Evolutionary conservation across 1,284 basidiomycete genomes (phyloP).

Genomic region (Exobasidium rhododendri): DNA sequence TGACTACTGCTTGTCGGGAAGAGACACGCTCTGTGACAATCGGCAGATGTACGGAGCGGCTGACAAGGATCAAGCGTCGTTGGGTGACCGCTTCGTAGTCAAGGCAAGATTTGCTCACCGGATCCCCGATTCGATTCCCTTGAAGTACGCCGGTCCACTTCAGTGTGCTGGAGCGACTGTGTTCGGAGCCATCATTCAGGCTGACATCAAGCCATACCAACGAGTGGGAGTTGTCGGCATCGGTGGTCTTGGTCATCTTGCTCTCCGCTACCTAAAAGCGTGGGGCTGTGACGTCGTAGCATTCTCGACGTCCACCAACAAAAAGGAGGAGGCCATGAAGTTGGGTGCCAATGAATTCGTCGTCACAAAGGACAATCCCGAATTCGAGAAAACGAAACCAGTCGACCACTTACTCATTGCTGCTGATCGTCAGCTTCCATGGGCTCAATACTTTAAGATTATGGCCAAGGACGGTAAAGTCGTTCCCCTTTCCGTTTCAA

Average conservation of each 20-base stretch:
- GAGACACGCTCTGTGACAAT: constrained; percentile 41
- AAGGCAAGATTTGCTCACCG: constrained; percentile 40
- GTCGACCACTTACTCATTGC: constrained; percentile 43
- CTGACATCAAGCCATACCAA: constrained; percentile 32
- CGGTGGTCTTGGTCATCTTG: constrained; percentile 33
- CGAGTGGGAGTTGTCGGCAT: constrained; percentile 46
- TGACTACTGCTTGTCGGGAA: constrained; percentile 41
- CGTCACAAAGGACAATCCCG: constrained; percentile 41
- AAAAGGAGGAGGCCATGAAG: constrained; percentile 40
- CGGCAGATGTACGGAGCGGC: constrained; percentile 37
- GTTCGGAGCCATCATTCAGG: constrained; percentile 27
- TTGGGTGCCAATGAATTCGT: constrained; percentile 44
- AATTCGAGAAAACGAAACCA: constrained; percentile 40
- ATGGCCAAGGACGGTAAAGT: constrained; percentile 37
- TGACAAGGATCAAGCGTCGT: constrained; percentile 42
- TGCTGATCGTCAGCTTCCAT: constrained; percentile 45
- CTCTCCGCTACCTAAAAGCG: constrained; percentile 36
- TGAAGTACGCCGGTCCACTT: constrained; percentile 40
- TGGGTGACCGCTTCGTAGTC: constrained; percentile 49
- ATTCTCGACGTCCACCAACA: constrained; percentile 34
- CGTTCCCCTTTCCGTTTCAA: constrained; percentile 42
- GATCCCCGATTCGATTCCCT: constrained; percentile 41
- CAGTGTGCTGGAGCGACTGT: constrained; percentile 43
- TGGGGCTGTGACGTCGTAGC: constrained; percentile 42
- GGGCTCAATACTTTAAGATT: constrained; percentile 40